Conservation (phyloP, 2,329 filamentous ascomycete genomes). For the Eurotiales sp. region DNA sequence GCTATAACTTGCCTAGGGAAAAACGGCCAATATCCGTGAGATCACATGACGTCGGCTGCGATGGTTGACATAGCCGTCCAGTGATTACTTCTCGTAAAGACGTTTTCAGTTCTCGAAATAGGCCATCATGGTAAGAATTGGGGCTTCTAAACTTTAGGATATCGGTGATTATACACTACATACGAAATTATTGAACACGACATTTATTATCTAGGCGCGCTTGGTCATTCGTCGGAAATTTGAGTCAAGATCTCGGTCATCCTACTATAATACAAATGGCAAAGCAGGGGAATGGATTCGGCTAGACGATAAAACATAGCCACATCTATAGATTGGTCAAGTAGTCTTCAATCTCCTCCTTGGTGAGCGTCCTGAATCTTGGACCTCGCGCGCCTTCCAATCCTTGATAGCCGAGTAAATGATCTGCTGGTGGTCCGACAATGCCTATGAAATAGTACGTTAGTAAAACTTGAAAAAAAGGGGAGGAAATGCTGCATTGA, state of each 20-base stretch:
- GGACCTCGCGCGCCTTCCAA: constrained; percentile 41
- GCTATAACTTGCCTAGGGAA: too few relatives aligned
- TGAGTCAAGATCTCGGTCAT: constrained; percentile 21
- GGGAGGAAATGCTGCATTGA: background rate
- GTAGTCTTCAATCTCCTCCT: constrained; percentile 99
- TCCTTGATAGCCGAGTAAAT: constrained; percentile 75
- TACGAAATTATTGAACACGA: too few relatives aligned
- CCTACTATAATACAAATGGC: constrained; percentile 27
- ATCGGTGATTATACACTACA: too few relatives aligned
- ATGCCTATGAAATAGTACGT: constrained; percentile 61
- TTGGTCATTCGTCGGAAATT: constrained; percentile 9
- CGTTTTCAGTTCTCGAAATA: too few relatives aligned
- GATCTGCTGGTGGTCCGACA: constrained; percentile 88
- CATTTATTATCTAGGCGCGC: constrained; percentile 2
- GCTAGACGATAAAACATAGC: constrained; percentile 15
- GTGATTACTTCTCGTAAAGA: too few relatives aligned
- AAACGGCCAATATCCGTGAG: too few relatives aligned
- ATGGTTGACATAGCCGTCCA: too few relatives aligned
- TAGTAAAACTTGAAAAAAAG: background rate
- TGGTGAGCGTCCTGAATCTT: constrained; percentile 65
- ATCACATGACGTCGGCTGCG: too few relatives aligned
- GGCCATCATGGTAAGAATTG: too few relatives aligned
- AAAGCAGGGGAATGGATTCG: constrained; percentile 17
- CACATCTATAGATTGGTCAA: constrained; percentile 83
- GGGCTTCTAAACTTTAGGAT: too few relatives aligned